Percentiles rank a stretch among this genome's conserved stretches.
Conservation (phyloP, 2,329 filamentous ascomycete species). For the Proliferodiscus dingleyae region DNA sequence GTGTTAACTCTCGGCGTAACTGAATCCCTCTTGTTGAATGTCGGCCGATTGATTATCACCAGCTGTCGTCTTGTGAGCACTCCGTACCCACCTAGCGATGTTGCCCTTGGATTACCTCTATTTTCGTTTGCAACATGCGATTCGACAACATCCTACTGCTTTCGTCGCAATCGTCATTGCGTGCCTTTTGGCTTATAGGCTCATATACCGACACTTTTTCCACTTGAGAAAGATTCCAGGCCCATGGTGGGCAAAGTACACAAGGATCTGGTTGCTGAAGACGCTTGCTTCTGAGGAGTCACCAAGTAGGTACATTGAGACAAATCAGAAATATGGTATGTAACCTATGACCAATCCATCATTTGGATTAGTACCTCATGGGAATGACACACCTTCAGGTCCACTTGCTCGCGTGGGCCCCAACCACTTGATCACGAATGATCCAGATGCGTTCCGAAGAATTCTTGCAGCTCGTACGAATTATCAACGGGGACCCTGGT, state of each 20-base stretch:
- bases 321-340: not conserved
- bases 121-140: too few species aligned
- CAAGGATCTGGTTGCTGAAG: not conserved
- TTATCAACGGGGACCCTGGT: conserved; percentile 15
- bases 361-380: not conserved
- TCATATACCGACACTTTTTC: too few species aligned
- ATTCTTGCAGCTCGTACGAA: conserved; percentile 13
- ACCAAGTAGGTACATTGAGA: not conserved
- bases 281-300: not conserved
- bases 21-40: too few species aligned
- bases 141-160: too few species aligned
- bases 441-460: conserved; percentile 11
- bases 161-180: too few species aligned
- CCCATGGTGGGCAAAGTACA: not conserved
- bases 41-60: too few species aligned
- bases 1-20: too few species aligned
- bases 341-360: not conserved
- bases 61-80: too few species aligned
- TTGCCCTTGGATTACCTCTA: too few species aligned
- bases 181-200: too few species aligned
- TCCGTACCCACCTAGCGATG: too few species aligned
- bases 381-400: conserved; percentile 7
- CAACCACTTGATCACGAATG: conserved; percentile 16
- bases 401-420: conserved; percentile 19
- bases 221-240: not conserved